Conservation (phyloP, 2,329 filamentous ascomycete species). For the Kalaharituber pfeilii region DNA sequence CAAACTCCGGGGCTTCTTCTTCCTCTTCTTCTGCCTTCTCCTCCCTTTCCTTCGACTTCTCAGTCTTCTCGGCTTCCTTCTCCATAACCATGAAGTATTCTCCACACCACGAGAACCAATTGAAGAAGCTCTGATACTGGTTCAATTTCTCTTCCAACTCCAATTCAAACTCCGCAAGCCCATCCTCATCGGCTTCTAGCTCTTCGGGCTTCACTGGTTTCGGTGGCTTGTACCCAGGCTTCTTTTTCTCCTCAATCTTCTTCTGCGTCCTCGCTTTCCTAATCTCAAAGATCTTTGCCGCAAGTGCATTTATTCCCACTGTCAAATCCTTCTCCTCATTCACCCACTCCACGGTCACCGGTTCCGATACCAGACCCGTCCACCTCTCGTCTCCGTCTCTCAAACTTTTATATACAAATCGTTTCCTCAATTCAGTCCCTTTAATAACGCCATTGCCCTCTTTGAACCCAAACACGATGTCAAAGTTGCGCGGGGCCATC, state of each 20-base stretch:
- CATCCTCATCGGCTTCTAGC: slow-evolving; percentile 25
- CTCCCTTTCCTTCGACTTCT: slow-evolving; percentile 29
- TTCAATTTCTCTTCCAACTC: slow-evolving; percentile 40
- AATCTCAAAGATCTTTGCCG: slow-evolving; percentile 24
- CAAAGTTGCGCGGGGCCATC: slow-evolving; percentile 59
- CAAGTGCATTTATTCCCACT: slow-evolving; percentile 48
- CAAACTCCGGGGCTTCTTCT: slow-evolving; percentile 43
- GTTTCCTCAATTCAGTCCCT: slow-evolving; percentile 61
- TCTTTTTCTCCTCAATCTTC: slow-evolving; percentile 29
- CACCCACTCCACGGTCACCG: slow-evolving; percentile 75
- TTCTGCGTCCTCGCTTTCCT: slow-evolving; percentile 22
- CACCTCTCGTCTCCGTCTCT: slow-evolving; percentile 41
- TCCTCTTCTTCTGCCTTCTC: slow-evolving; percentile 45
- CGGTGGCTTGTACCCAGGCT: slow-evolving; percentile 37
- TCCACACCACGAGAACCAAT: slow-evolving; percentile 68
- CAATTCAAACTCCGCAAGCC: slow-evolving; percentile 23
- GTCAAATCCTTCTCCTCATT: slow-evolving; percentile 59
- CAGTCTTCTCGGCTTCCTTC: slow-evolving; percentile 32
- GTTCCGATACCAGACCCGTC: slow-evolving; percentile 48
- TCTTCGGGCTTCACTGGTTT: slow-evolving; percentile 38
- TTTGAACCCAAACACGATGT: slow-evolving; percentile 47
- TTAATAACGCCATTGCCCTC: slow-evolving; percentile 82
- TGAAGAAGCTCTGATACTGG: slow-evolving; percentile 56
- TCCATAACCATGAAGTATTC: slow-evolving; percentile 55
- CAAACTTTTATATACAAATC: slow-evolving; percentile 52